phyloP scores from a whole-genome alignment of 495 filamentous ascomycete species.

The Penicillium longicatenatum region DNA sequence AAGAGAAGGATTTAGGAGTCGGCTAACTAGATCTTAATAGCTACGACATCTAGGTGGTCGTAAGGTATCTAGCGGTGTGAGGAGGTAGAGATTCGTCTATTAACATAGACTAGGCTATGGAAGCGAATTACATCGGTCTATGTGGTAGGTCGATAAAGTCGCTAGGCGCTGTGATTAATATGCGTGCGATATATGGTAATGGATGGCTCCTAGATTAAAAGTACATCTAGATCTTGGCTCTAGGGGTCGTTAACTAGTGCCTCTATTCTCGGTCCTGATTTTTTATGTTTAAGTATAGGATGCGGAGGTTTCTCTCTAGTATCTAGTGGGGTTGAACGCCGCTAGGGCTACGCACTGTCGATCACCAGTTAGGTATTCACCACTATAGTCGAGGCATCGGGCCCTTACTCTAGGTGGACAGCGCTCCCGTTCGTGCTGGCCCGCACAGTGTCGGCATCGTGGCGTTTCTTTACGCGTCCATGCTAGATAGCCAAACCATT shows the following conservation, averaged over 20 bases:
- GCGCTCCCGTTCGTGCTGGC: slow-evolving; percentile 21
- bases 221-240: slow-evolving; percentile 27
- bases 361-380: slow-evolving; percentile 25
- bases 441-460: slow-evolving; percentile 28
- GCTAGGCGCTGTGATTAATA: slow-evolving; percentile 31
- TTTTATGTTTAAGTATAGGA: slow-evolving; percentile 33
- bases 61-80: too few relatives aligned
- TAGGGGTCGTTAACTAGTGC: slow-evolving; percentile 33
- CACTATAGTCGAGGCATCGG: slow-evolving; percentile 24
- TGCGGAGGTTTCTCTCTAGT: slow-evolving; percentile 24
- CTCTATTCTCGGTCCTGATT: slow-evolving; percentile 29
- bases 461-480: slow-evolving; percentile 33
- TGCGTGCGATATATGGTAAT: slow-evolving; percentile 24
- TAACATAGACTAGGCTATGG: slow-evolving; percentile 30
- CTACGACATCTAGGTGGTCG: too few relatives aligned
- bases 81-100: too few relatives aligned
- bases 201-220: slow-evolving; percentile 31
- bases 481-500: slow-evolving; percentile 32
- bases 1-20: too few relatives aligned
- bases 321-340: slow-evolving; percentile 14
- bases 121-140: slow-evolving; percentile 10
- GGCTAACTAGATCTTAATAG: too few relatives aligned
- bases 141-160: slow-evolving; percentile 26
- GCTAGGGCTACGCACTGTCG: slow-evolving; percentile 14
- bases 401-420: slow-evolving; percentile 24